A percentile compares a stretch with the other conserved stretches of the same genome.
Evolutionary conservation across 2,329 filamentous ascomycete genomes (phyloP).

Genomic region (Aspergillus sp.): DNA sequence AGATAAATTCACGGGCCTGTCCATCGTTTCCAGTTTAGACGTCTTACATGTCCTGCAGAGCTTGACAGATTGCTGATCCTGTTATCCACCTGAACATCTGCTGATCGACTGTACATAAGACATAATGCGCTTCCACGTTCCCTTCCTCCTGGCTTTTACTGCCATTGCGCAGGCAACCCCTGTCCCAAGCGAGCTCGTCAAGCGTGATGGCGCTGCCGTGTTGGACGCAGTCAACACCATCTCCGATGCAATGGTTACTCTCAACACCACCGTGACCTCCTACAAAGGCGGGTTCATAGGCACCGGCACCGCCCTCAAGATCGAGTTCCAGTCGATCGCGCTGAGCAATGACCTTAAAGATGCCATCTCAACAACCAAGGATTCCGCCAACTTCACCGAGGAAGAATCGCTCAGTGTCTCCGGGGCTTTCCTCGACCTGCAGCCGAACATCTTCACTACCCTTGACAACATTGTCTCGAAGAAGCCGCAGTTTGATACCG

Average conservation of each 20-base stretch:
- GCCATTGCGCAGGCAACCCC: slow-evolving; percentile 12
- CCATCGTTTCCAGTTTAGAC: background rate
- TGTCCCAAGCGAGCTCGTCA: background rate
- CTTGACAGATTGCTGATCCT: background rate
- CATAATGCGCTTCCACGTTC: slow-evolving; percentile 9
- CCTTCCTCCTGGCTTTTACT: slow-evolving; percentile 6
- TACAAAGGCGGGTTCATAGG: slow-evolving; percentile 18
- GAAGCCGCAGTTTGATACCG: slow-evolving; percentile 19
- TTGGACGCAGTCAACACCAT: slow-evolving; percentile 15
- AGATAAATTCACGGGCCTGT: background rate
- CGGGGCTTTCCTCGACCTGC: slow-evolving; percentile 13
- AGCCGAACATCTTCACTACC: slow-evolving; percentile 20
- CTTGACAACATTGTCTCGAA: slow-evolving; percentile 19
- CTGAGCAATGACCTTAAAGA: slow-evolving; percentile 12
- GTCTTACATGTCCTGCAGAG: background rate
- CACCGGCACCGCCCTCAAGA: slow-evolving; percentile 17
- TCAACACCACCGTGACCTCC: slow-evolving; percentile 18
- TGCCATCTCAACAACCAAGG: slow-evolving; percentile 9
- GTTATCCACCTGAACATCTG: background rate
- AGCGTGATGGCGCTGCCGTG: slow-evolving; percentile 18
- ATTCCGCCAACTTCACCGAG: slow-evolving; percentile 17
- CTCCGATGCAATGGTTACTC: slow-evolving; percentile 13
- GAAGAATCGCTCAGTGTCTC: slow-evolving; percentile 17
- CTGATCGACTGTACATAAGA: background rate
- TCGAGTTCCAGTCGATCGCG: slow-evolving; percentile 15